Evolutionary conservation across 805 yeast species (phyloP).

Genomic region (Komagataella mondaviorum): DNA sequence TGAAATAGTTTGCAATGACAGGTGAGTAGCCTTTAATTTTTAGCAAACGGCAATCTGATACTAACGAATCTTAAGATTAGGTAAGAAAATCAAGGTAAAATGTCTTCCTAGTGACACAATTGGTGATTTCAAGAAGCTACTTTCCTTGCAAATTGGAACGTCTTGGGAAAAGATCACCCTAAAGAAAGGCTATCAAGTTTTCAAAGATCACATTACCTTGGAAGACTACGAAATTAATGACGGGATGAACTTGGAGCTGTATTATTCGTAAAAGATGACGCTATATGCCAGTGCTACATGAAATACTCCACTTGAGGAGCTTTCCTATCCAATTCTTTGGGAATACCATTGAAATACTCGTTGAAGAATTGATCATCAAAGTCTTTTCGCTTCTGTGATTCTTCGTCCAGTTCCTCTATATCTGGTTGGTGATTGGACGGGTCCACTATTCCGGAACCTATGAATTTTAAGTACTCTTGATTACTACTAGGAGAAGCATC

Average conservation of each 20-base stretch:
- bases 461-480: constrained; percentile 31
- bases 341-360: not conserved
- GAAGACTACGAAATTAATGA: constrained; percentile 94
- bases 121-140: constrained; percentile 79
- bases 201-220: constrained; percentile 79
- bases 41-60: not conserved
- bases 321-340: constrained; percentile 8
- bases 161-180: constrained; percentile 50
- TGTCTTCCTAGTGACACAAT: constrained; percentile 76
- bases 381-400: not conserved
- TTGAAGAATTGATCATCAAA: constrained; percentile 1
- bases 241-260: constrained; percentile 78
- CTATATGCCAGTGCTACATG: constrained; percentile 11
- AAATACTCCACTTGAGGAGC: constrained; percentile 28
- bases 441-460: constrained; percentile 9
- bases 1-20: constrained; percentile 59
- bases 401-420: constrained; percentile 7
- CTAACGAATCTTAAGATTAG: constrained; percentile 34
- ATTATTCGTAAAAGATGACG: constrained; percentile 35
- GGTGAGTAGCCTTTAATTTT: constrained; percentile 19
- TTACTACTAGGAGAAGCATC: constrained; percentile 95
- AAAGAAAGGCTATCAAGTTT: constrained; percentile 75
- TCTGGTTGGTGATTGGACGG: not conserved
- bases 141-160: constrained; percentile 77
- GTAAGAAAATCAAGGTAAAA: constrained; percentile 78